Evolutionary conservation across 2,329 filamentous ascomycete species (phyloP).

Genomic region (Aurifilum marmelostoma): DNA sequence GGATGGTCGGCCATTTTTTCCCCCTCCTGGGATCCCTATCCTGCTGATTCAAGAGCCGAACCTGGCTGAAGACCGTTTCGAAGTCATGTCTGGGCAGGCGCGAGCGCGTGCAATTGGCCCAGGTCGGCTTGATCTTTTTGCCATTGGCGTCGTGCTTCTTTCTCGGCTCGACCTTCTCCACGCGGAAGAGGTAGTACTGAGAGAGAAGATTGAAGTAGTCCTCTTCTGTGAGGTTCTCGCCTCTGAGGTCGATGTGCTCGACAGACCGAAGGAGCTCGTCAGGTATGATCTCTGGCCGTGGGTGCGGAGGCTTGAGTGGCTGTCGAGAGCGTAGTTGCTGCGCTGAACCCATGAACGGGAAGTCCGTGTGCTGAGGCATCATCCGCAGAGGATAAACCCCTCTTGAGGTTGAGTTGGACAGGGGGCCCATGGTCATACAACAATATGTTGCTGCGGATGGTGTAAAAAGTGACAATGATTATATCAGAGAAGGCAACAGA

Average conservation of each 20-base stretch:
- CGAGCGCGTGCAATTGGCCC: constrained; percentile 43
- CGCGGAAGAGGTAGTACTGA: constrained; percentile 45
- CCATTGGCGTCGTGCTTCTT: constrained; percentile 44
- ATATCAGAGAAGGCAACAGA: not conserved
- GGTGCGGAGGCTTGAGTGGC: constrained; percentile 8
- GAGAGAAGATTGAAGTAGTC: constrained; percentile 46
- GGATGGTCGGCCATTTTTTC: constrained; percentile 13
- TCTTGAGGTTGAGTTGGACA: not conserved
- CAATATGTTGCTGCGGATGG: not conserved
- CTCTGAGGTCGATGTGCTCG: constrained; percentile 43
- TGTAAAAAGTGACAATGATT: not conserved
- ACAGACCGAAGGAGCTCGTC: constrained; percentile 26
- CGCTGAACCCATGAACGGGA: not conserved
- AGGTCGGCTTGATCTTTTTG: constrained; percentile 40
- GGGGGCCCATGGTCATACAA: not conserved
- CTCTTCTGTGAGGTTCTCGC: constrained; percentile 42
- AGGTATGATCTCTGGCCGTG: constrained; percentile 20
- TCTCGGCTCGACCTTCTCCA: constrained; percentile 43
- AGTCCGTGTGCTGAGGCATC: not conserved
- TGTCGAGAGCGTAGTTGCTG: not conserved
- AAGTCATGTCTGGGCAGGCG: constrained; percentile 44
- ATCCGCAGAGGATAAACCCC: not conserved
- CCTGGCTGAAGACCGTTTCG: constrained; percentile 41
- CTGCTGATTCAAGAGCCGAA: constrained; percentile 43
- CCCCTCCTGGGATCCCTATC: constrained; percentile 49